Percentiles rank a stretch among this genome's conserved stretches.
Evolutionary conservation across 2,329 filamentous ascomycete genomes (phyloP).

Genomic region (Sclerotinia sclerotiorum): DNA sequence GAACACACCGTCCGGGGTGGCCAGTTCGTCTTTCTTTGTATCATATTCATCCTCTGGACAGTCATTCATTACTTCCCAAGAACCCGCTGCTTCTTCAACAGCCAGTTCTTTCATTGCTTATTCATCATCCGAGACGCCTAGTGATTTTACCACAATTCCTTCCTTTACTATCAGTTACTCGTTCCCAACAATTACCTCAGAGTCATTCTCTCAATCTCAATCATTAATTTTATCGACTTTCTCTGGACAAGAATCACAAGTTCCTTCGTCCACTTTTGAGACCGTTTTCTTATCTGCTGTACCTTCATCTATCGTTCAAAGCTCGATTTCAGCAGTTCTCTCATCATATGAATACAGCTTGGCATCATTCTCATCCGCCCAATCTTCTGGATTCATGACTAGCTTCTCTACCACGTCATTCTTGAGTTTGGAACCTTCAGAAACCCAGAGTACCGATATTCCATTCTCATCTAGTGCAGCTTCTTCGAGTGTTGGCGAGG

Average conservation of each 20-base stretch:
- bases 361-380: slow-evolving; percentile 1
- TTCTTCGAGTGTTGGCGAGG: background rate
- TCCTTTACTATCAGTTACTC: slow-evolving; percentile 1
- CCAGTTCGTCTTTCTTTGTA: slow-evolving; percentile 13
- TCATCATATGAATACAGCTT: slow-evolving; percentile 5
- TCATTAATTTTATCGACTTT: background rate
- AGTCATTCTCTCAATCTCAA: background rate
- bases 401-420: background rate
- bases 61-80: background rate
- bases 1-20: slow-evolving; percentile 8
- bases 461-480: background rate
- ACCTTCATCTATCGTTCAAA: slow-evolving; percentile 1
- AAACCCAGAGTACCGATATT: background rate
- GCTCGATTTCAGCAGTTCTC: background rate
- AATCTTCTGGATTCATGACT: slow-evolving; percentile 5
- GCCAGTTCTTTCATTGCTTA: background rate
- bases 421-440: background rate
- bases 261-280: background rate
- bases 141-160: background rate
- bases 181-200: background rate
- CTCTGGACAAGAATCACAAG: background rate
- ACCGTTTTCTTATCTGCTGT: background rate
- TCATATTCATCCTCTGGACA: slow-evolving; percentile 1
- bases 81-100: background rate
- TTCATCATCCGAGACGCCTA: background rate